Conservation (phyloP, 352 stramenopile genomes). For the Aphanomyces invadans region DNA sequence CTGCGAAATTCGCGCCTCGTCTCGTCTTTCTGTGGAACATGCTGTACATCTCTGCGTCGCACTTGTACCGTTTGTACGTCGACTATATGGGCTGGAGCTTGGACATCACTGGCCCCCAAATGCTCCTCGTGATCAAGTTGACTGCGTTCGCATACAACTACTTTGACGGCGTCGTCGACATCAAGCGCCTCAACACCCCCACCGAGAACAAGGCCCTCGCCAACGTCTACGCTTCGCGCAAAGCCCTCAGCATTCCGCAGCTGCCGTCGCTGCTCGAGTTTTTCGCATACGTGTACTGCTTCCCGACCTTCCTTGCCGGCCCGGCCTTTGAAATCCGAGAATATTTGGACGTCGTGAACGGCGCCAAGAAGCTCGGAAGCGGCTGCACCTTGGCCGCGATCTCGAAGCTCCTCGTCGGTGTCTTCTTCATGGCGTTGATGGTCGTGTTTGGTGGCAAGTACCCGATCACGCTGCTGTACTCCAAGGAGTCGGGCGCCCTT, state of each 20-base stretch:
- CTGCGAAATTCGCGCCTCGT: constrained; percentile 47
- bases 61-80: constrained; percentile 94
- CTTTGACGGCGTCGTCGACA: constrained; percentile 85
- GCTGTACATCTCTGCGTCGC: constrained; percentile 85
- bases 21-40: constrained; percentile 94
- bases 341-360: constrained; percentile 78
- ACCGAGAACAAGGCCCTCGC: constrained; percentile 25
- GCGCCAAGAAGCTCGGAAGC: constrained; percentile 47
- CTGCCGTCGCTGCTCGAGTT: constrained; percentile 91
- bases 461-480: constrained; percentile 45
- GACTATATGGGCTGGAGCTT: constrained; percentile 92
- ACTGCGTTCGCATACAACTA: constrained; percentile 97
- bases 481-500: constrained; percentile 36
- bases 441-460: constrained; percentile 43
- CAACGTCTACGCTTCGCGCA: constrained; percentile 27
- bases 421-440: constrained; percentile 50
- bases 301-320: constrained; percentile 92
- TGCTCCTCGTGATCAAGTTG: constrained; percentile 96
- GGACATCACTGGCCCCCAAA: constrained; percentile 84
- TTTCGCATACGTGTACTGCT: constrained; percentile 95
- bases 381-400: constrained; percentile 55
- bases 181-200: constrained; percentile 31
- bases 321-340: constrained; percentile 93
- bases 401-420: constrained; percentile 66
- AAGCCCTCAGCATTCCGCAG: constrained; percentile 61